Evolutionary conservation across 495 filamentous ascomycete species (phyloP).

Genomic region (Neurospora sp.): DNA sequence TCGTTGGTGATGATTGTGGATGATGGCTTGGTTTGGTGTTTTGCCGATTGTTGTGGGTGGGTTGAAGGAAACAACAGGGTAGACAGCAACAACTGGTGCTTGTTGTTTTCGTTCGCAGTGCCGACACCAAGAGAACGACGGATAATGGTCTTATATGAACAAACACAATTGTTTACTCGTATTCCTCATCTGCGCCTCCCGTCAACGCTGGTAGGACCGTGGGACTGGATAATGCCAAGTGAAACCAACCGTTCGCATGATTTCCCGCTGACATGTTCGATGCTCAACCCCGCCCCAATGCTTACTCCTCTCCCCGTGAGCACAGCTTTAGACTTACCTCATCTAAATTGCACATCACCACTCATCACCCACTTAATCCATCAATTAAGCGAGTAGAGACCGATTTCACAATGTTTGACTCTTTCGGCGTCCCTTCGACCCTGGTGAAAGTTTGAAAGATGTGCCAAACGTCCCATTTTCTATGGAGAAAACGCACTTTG

Average conservation of each 20-base stretch:
- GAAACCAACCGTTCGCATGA: no score
- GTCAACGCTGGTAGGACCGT: no score
- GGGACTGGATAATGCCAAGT: no score
- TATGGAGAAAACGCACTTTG: neutral
- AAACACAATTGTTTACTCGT: neutral
- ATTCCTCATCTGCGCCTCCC: neutral
- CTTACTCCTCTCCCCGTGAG: neutral
- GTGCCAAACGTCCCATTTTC: neutral
- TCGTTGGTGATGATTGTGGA: neutral
- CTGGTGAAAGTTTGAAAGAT: neutral
- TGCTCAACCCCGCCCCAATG: neutral
- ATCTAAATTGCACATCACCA: neutral
- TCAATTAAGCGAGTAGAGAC: no score
- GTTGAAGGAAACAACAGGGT: neutral
- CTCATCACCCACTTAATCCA: neutral
- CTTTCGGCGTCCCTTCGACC: neutral
- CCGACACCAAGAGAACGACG: neutral
- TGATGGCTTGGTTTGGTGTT: neutral
- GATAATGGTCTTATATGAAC: neutral
- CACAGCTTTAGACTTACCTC: no score
- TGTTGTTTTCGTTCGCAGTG: neutral
- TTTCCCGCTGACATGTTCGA: neutral
- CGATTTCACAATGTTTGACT: neutral
- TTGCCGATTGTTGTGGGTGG: neutral
- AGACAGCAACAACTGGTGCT: neutral